Evolutionary conservation across 805 yeast genomes (phyloP), one percentile per base, ranked within the genome.

Genomic region (Lipomyces anomalus): DNA sequence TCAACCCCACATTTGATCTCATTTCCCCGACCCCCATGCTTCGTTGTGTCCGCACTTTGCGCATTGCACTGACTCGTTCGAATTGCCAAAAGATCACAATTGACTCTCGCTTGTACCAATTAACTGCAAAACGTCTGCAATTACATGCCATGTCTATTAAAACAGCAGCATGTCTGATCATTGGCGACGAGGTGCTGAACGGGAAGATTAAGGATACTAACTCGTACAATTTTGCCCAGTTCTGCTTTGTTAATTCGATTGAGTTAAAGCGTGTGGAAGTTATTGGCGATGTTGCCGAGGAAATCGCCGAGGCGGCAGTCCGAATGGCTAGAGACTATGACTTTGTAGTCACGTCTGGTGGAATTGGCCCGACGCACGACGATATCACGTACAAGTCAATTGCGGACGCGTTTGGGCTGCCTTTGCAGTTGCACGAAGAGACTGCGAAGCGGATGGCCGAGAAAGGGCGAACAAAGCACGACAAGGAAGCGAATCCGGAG

Each of bases 171-270:
- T 26, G 30, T 13, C 30, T 26, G 43, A 78, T 81, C 35, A 87
- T 87, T 42, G 95, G 95, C 4, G 95, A 87, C 63, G 96, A 87
- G 64, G 82, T 87, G 1, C 73, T 87, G 46, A 87, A 85, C 55
- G 94, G 95, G 4, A 87, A 87, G 64, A 85, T 87, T 50, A 65
- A 70, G 3, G 96, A 87, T 58, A 76, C 90, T 1, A 87, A 87
- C 62, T 82, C 94, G 5, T 68, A 74, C 51, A 75, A 67, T 57
- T 84, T 87, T 60, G 85, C 94, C 24, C 74, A 74, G 52, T 74
- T 69, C 58, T 82, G 95, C 61, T 87, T 83, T 63, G 64, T 68
- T 7, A 64, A 75, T 5, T 87, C 89, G 6, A 73, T 87, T 6
- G 80, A 82, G 17, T 68, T 87, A 41, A 74, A 75, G 45, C 76